These are phyloP conservation scores for Aspergillus egyptiacus DNA, from an alignment of 495 filamentous ascomycete species.

Conservation along the genomic window DNA sequence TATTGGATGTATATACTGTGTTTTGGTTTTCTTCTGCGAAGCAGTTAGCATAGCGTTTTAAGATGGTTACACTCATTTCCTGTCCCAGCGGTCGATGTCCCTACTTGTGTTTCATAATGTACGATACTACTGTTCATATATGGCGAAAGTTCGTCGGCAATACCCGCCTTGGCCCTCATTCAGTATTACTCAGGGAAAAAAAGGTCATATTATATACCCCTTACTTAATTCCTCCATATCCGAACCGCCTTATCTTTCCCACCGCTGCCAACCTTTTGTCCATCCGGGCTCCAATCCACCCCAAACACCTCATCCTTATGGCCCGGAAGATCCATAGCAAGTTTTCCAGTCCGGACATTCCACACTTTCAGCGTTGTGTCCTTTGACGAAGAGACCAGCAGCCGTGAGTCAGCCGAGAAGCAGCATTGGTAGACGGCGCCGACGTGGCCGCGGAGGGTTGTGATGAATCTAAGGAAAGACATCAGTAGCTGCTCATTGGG, in stretches of 20 bases:
- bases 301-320: constrained; percentile 94
- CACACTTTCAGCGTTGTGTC: constrained; percentile 95
- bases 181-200: too few species aligned
- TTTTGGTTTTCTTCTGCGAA: too few species aligned
- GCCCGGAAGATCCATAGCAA: constrained; percentile 82
- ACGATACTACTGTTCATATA: too few species aligned
- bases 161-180: too few species aligned
- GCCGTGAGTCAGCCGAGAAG: constrained; percentile 81
- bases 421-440: constrained; percentile 85
- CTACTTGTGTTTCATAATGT: too few species aligned
- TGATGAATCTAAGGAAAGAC: constrained; percentile 56
- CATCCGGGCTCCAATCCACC: constrained; percentile 87
- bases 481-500: background rate
- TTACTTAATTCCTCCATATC: constrained; percentile 68
- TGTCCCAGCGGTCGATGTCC: too few species aligned
- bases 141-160: too few species aligned
- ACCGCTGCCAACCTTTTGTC: constrained; percentile 76
- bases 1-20: background rate
- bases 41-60: too few species aligned
- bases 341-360: constrained; percentile 78
- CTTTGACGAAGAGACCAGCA: constrained; percentile 79
- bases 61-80: too few species aligned
- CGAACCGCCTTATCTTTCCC: constrained; percentile 89
- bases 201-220: background rate
- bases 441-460: constrained; percentile 85